Conservation (phyloP, 805 yeast species). For the Komagataella phaffii region DNA sequence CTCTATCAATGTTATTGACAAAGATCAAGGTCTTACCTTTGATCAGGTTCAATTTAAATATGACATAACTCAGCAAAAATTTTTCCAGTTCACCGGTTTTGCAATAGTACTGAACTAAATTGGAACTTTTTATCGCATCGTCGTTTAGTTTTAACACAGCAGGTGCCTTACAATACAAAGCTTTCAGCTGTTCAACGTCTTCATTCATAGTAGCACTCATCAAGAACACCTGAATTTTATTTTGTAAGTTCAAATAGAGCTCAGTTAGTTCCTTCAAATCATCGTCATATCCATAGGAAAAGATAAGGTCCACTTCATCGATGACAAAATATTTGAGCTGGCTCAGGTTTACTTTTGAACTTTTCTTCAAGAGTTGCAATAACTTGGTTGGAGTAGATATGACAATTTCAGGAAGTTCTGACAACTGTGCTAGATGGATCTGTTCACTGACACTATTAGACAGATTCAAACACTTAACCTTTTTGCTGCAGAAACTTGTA, state of each 20-base stretch:
- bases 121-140: slow-evolving; percentile 34
- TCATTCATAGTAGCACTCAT: slow-evolving; percentile 95
- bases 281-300: slow-evolving; percentile 83
- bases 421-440: slow-evolving; percentile 56
- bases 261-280: slow-evolving; percentile 60
- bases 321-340: slow-evolving; percentile 62
- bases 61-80: slow-evolving; percentile 80
- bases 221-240: slow-evolving; percentile 72
- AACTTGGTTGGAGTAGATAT: slow-evolving; percentile 82
- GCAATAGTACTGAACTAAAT: slow-evolving; percentile 75
- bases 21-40: slow-evolving; percentile 85
- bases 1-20: slow-evolving; percentile 91
- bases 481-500: slow-evolving; percentile 56
- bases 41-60: slow-evolving; percentile 75
- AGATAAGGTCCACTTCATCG: slow-evolving; percentile 88
- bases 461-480: slow-evolving; percentile 52
- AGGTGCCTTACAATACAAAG: slow-evolving; percentile 68
- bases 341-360: slow-evolving; percentile 26
- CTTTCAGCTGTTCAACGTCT: slow-evolving; percentile 67
- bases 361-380: slow-evolving; percentile 35
- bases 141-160: slow-evolving; percentile 72
- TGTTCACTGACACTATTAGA: slow-evolving; percentile 43
- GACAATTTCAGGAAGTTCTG: slow-evolving; percentile 67
- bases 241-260: slow-evolving; percentile 48
- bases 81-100: slow-evolving; percentile 84